These are phyloP conservation scores for Heritiera fomes DNA, from an alignment of 345 rosid genomes.

Conservation along the genomic window DNA sequence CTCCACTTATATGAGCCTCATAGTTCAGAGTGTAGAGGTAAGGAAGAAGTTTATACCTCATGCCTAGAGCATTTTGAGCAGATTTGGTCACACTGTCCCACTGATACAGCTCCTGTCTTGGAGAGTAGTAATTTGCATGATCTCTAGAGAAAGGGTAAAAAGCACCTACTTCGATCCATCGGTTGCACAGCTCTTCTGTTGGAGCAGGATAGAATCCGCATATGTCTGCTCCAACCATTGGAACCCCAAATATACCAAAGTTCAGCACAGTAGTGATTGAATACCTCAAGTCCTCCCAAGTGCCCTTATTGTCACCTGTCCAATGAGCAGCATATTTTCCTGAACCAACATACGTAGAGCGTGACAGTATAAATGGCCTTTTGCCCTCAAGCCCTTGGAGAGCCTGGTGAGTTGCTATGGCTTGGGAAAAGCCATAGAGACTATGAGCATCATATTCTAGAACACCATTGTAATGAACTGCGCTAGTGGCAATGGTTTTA, in stretches of 20 bases:
- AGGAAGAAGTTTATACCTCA: conserved; percentile 89
- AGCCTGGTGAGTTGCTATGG: conserved; percentile 87
- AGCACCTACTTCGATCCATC: conserved; percentile 96
- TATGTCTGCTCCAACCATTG: conserved; percentile 97
- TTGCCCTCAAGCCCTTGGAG: conserved; percentile 75
- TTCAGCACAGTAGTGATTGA: conserved; percentile 90
- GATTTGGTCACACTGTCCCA: conserved; percentile 84
- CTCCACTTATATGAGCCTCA: conserved; percentile 79
- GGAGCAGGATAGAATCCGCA: conserved; percentile 94
- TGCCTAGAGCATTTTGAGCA: conserved; percentile 87
- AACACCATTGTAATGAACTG: conserved; percentile 88
- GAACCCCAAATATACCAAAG: conserved; percentile 89
- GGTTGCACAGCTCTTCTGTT: conserved; percentile 93
- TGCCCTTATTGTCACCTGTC: conserved; percentile 96
- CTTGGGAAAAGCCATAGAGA: conserved; percentile 83
- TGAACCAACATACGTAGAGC: conserved; percentile 90
- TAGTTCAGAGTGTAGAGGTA: conserved; percentile 81
- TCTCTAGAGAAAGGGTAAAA: conserved; percentile 97
- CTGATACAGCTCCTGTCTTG: conserved; percentile 96
- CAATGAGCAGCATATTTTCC: conserved; percentile 93
- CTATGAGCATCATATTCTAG: conserved; percentile 93
- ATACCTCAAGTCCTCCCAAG: conserved; percentile 84
- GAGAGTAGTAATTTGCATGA: conserved; percentile 88
- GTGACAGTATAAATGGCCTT: conserved; percentile 82
- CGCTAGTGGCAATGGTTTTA: conserved; percentile 95